A percentile compares a stretch with the other conserved stretches of the same genome.
These are phyloP conservation scores for Acanthamoeba royreba DNA, from an alignment of 208 protist species.

Conservation along the genomic window DNA sequence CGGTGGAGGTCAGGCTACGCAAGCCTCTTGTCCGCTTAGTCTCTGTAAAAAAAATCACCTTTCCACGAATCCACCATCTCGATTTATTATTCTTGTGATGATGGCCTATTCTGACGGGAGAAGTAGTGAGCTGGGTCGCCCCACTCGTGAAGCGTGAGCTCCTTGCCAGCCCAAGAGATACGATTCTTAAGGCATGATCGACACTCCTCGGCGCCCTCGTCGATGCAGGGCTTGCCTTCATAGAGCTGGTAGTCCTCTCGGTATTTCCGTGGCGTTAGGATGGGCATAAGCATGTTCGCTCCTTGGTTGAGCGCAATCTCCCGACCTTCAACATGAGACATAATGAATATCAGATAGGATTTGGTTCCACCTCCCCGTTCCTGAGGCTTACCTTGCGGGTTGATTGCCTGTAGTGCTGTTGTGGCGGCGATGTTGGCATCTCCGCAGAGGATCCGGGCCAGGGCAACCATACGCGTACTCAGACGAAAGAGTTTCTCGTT, in stretches of 20 bases:
- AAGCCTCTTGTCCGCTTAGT: too few species aligned
- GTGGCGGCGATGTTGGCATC: conserved; percentile 74
- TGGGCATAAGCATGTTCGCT: conserved; percentile 74
- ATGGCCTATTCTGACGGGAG: too few species aligned
- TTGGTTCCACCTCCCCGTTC: neutral
- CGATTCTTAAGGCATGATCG: conserved; percentile 43
- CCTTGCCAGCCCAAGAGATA: conserved; percentile 50
- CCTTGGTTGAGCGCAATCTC: neutral
- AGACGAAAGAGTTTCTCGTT: conserved; percentile 38
- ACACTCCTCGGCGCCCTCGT: conserved; percentile 63
- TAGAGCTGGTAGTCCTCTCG: conserved; percentile 72
- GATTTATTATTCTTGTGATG: too few species aligned
- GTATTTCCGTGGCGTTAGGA: conserved; percentile 71
- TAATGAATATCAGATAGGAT: neutral
- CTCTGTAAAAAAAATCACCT: too few species aligned
- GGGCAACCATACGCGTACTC: conserved; percentile 60
- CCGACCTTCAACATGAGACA: neutral
- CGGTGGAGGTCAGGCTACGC: too few species aligned
- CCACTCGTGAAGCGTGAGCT: conserved; percentile 46
- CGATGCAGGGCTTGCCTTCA: conserved; percentile 68
- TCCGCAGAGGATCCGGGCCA: conserved; percentile 42
- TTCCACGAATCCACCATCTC: too few species aligned
- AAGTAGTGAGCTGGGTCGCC: conserved; percentile 48
- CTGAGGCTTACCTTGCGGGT: conserved; percentile 40
- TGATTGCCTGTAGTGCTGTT: conserved; percentile 67